phyloP scores from a whole-genome alignment of 257 asterid genomes.

The Fraxinus anomala region DNA sequence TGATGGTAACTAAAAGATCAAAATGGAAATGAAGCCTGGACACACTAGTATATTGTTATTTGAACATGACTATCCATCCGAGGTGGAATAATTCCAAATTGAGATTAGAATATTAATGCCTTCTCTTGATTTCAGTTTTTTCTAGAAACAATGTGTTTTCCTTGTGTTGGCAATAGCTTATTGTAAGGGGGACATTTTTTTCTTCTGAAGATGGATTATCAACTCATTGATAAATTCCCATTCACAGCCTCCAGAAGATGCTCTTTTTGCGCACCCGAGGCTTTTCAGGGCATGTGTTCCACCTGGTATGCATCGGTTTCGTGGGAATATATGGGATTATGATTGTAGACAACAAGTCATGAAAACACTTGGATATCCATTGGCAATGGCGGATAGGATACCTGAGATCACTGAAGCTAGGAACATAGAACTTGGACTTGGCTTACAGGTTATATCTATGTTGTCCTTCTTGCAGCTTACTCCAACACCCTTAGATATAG shows the following conservation, averaged over 20 bases:
- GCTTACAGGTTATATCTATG: conserved; percentile 63
- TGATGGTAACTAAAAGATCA: background rate
- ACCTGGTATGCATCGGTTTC: conserved; percentile 98
- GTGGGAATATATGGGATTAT: conserved; percentile 95
- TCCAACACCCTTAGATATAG: background rate
- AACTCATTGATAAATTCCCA: background rate
- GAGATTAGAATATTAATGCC: background rate
- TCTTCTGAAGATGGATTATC: conserved; percentile 10
- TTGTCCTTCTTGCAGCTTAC: conserved; percentile 6
- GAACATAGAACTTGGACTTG: conserved; percentile 93
- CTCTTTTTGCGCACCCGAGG: conserved; percentile 92
- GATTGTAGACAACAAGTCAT: conserved; percentile 81
- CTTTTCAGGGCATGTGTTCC: conserved; percentile 98
- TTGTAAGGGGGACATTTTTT: background rate
- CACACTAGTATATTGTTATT: background rate
- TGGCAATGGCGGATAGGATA: conserved; percentile 64
- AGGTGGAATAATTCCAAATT: background rate
- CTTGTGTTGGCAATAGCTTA: background rate
- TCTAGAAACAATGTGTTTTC: background rate
- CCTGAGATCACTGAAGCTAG: conserved; percentile 96
- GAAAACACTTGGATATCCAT: conserved; percentile 81
- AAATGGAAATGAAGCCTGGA: conserved; percentile 2
- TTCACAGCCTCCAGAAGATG: conserved; percentile 82
- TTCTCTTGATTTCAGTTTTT: background rate
- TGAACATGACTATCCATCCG: background rate